phyloP scores from a whole-genome alignment of 2,329 filamentous ascomycete species.

The Arthrobotrys megalospora region DNA sequence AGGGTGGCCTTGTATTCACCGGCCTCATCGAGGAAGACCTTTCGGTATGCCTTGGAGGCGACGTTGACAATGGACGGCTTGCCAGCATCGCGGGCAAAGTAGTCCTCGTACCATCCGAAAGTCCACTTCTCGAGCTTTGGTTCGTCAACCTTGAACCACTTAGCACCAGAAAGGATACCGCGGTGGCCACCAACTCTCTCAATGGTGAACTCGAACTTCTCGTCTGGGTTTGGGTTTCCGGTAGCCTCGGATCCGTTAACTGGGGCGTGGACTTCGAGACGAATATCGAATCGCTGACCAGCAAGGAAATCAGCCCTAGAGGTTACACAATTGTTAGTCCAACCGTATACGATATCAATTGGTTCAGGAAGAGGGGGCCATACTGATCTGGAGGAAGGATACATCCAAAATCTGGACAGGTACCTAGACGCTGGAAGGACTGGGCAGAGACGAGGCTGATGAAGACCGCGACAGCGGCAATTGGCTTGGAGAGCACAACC shows the following conservation, averaged over 20 bases:
- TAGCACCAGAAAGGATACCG: conserved; percentile 71
- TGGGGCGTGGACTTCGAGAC: conserved; percentile 85
- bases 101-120: conserved; percentile 87
- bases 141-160: conserved; percentile 80
- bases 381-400: conserved; percentile 74
- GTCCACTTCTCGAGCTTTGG: conserved; percentile 84
- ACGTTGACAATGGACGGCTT: conserved; percentile 83
- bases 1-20: conserved; percentile 84
- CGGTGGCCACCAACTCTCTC: conserved; percentile 73
- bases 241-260: conserved; percentile 86
- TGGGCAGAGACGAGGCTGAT: conserved; percentile 71
- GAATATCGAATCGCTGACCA: conserved; percentile 86
- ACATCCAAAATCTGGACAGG: conserved; percentile 74
- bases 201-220: conserved; percentile 82
- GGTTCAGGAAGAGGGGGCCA: neutral
- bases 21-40: conserved; percentile 81
- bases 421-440: conserved; percentile 75
- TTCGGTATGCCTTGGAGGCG: conserved; percentile 82
- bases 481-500: conserved; percentile 64
- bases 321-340: conserved; percentile 21
- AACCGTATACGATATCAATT: conserved; percentile 1
- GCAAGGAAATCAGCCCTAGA: conserved; percentile 81
- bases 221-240: conserved; percentile 77
- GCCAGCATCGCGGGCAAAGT: conserved; percentile 81
- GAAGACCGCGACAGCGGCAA: conserved; percentile 66